Conservation (phyloP, 2,329 filamentous ascomycete genomes). For the Colletotrichum sp. region DNA sequence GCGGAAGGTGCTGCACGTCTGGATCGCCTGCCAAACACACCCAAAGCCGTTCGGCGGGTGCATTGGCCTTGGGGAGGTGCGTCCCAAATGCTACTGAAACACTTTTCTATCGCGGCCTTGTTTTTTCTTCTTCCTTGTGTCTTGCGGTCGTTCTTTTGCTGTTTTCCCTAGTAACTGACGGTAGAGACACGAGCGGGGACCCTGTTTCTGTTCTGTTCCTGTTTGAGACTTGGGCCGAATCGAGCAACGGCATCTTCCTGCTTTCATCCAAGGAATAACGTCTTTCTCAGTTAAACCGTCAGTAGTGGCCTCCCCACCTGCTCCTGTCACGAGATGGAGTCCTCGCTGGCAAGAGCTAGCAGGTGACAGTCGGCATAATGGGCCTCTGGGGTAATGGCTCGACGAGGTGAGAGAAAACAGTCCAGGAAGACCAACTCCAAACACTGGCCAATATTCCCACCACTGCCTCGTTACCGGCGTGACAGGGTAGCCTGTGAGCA, state of each 20-base stretch:
- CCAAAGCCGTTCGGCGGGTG: not conserved
- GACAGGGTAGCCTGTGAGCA: not conserved
- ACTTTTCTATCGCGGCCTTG: not conserved
- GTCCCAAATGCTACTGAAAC: slow-evolving; percentile 16
- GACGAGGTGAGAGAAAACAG: not conserved
- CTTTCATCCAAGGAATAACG: not conserved
- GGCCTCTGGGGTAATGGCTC: not conserved
- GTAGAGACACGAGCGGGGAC: not conserved
- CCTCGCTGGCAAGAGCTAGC: not conserved
- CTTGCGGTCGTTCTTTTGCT: not conserved
- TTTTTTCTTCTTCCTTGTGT: not conserved
- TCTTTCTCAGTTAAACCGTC: not conserved
- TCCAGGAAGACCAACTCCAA: not conserved
- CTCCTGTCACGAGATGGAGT: not conserved
- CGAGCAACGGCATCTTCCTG: not conserved
- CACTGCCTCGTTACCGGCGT: not conserved
- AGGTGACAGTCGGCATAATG: not conserved
- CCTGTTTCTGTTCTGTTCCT: not conserved
- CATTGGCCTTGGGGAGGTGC: not conserved
- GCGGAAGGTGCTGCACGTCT: not conserved
- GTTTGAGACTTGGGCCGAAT: not conserved
- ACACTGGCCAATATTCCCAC: not conserved
- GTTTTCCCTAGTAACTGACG: not conserved
- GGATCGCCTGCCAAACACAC: slow-evolving; percentile 1
- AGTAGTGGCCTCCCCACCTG: not conserved